Base-by-base conservation (phyloP, 140 eudicot genomes). In the Stevia rebaudiana region DNA sequence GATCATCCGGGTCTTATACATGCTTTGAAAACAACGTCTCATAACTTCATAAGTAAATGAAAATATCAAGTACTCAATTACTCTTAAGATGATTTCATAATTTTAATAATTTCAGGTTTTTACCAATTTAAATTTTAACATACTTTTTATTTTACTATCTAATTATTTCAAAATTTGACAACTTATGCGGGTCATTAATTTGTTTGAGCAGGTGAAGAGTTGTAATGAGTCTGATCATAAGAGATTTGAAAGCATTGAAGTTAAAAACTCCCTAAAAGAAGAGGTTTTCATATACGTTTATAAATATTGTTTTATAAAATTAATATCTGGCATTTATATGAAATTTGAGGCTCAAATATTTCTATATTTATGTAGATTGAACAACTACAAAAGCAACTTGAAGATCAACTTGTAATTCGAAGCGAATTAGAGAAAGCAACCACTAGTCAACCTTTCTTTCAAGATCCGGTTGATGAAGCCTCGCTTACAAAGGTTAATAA, bases 381-480 rank as follows among this genome's bases (percentile, higher is more conserved):
- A 35, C 82, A 88, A 65, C 90, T 88, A 19, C 80, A 84, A 67
- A 80, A 79, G 63, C 80, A 82, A 71, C 89, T 88, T 0, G 72
- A 82, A 46, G 81, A 77, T 65, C 96, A 88, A 60, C 71, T 72
- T 50, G 25, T 66, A 11, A 62, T 82, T 25, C 80, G 94, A 3
- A 59, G 63, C n/a, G 77, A 80, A 3, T 74, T 88, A 36, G 90
- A 89, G 68, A 79, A 77, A 53, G 89, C 94, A 30, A 42, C 79
- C 13, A 64, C 65, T 37, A 52, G 70, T 76, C 75, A 33, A 61
- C 76, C 75, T 69, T 55, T 68, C 22, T 52, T 50, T 5, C 72
- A 70, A 23, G 86, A 82, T 61, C 50, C 68, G 13, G 12, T 71
- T 3, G 56, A 74, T 37, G 80, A 61, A 50, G 63, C 61, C 18